These are phyloP conservation scores for Trichoderma citrinoviride DNA, from an alignment of 2,329 filamentous ascomycete genomes.

Conservation along the genomic window DNA sequence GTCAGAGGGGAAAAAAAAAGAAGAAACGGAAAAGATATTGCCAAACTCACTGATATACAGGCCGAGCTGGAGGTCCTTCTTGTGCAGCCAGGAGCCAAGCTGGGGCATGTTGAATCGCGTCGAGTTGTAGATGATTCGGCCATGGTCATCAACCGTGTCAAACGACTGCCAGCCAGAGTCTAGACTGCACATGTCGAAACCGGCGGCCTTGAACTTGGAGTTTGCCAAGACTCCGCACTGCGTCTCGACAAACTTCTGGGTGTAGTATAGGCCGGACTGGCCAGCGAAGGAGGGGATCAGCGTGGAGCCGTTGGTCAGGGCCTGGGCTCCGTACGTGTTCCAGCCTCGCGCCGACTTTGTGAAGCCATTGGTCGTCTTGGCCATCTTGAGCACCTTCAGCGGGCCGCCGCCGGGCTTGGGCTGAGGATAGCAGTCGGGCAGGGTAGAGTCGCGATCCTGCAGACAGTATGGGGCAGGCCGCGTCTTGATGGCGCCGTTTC, in stretches of 20 bases:
- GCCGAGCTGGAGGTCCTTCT: conserved; percentile 11
- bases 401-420: neutral
- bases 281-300: conserved; percentile 16
- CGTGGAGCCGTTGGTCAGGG: conserved; percentile 2
- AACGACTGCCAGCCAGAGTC: conserved; percentile 32
- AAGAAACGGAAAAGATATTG: no score
- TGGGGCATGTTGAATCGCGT: conserved; percentile 21
- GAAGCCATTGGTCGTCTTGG: conserved; percentile 6
- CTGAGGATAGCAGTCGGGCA: conserved; percentile 10
- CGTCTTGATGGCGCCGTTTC: conserved; percentile 11
- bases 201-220: conserved; percentile 16
- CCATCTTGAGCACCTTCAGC: conserved; percentile 6
- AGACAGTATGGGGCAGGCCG: conserved; percentile 6
- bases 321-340: conserved; percentile 15
- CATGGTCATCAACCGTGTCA: conserved; percentile 15
- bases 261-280: conserved; percentile 18
- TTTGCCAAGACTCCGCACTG: conserved; percentile 16
- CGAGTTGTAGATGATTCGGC: conserved; percentile 19
- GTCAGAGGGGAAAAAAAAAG: no score
- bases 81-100: conserved; percentile 20
- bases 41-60: conserved; percentile 9
- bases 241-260: conserved; percentile 18
- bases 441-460: neutral
- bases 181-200: conserved; percentile 17
- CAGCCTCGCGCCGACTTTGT: conserved; percentile 11